These are phyloP conservation scores for Cystobasidium onofrii DNA, from an alignment of 768 basidiomycete genomes.

Conservation along the genomic window DNA sequence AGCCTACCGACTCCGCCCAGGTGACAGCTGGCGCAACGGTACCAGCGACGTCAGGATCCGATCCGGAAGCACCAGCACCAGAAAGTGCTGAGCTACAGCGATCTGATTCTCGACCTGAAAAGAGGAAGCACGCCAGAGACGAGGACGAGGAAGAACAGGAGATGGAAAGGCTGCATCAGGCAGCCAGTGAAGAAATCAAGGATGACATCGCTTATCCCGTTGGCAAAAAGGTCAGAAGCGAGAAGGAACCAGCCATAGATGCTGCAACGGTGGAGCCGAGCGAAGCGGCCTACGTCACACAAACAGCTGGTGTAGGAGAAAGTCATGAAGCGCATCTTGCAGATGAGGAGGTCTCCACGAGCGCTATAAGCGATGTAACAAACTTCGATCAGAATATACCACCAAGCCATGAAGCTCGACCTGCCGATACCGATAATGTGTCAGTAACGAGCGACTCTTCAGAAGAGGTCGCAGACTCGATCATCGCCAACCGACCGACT, in stretches of 20 bases:
- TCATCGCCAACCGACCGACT: background rate
- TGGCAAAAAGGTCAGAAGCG: constrained; percentile 27
- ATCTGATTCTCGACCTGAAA: constrained; percentile 20
- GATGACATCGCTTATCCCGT: background rate
- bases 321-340: background rate
- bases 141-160: constrained; percentile 18
- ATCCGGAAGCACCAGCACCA: constrained; percentile 14
- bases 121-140: constrained; percentile 20
- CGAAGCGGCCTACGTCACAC: background rate
- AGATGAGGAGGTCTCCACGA: constrained; percentile 32
- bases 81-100: constrained; percentile 16
- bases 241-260: background rate
- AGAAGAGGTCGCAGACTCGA: background rate
- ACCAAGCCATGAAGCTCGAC: background rate
- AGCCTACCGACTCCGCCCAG: too few relatives aligned
- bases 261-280: background rate
- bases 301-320: constrained; percentile 3
- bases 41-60: too few relatives aligned
- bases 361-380: background rate
- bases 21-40: too few relatives aligned
- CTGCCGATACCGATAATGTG: background rate
- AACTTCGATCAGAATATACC: background rate
- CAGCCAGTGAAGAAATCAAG: background rate
- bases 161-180: constrained; percentile 20
- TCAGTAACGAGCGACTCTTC: background rate